These are phyloP conservation scores for Fraxinus albicans DNA, from an alignment of 305 asterid genomes.

Conservation along the genomic window DNA sequence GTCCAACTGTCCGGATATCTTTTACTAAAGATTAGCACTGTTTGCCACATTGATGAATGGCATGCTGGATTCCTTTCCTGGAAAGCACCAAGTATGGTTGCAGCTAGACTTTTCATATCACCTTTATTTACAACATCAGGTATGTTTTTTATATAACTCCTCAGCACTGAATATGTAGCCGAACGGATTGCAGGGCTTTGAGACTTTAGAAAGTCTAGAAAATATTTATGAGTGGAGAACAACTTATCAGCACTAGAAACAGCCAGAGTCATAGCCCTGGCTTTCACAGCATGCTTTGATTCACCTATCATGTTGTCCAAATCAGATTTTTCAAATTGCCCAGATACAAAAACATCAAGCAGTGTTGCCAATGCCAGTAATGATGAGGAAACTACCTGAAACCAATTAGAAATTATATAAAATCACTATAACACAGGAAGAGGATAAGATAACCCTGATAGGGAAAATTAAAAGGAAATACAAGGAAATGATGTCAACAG, in stretches of 20 bases:
- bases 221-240: slow-evolving; percentile 63
- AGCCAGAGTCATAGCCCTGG: slow-evolving; percentile 63
- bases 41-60: slow-evolving; percentile 95
- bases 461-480: slow-evolving; percentile 8
- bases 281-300: slow-evolving; percentile 73
- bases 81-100: slow-evolving; percentile 84
- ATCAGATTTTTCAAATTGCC: slow-evolving; percentile 50
- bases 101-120: slow-evolving; percentile 68
- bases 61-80: slow-evolving; percentile 83
- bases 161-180: slow-evolving; percentile 74
- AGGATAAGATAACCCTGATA: background rate
- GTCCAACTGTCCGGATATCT: slow-evolving; percentile 84
- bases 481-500: slow-evolving; percentile 13
- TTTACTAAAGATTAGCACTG: slow-evolving; percentile 58
- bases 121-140: slow-evolving; percentile 70
- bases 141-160: slow-evolving; percentile 77
- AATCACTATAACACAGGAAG: slow-evolving; percentile 1
- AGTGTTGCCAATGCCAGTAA: slow-evolving; percentile 87
- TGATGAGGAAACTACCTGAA: slow-evolving; percentile 87
- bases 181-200: slow-evolving; percentile 76
- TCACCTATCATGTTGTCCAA: slow-evolving; percentile 56
- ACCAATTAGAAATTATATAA: slow-evolving; percentile 26
- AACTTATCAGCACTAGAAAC: slow-evolving; percentile 68
- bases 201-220: slow-evolving; percentile 79
- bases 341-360: slow-evolving; percentile 63